Evolutionary conservation across 768 basidiomycete species (phyloP).

Genomic region (Hygrophoropsis aurantiaca): DNA sequence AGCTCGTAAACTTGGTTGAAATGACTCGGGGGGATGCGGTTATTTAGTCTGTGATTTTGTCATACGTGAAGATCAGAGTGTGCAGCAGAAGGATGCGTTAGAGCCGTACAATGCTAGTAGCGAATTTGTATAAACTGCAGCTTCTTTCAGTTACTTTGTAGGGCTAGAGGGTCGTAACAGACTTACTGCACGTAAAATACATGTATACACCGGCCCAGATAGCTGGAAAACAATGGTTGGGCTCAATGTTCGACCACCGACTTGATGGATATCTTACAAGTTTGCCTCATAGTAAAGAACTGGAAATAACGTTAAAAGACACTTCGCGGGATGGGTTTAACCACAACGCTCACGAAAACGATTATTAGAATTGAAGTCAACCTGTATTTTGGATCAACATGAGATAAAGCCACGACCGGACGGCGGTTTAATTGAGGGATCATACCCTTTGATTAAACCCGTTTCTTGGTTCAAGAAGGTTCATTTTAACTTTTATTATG

Average conservation of each 20-base stretch:
- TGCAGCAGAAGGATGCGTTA: no score
- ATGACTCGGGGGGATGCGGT: neutral
- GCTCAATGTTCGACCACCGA: neutral
- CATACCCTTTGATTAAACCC: neutral
- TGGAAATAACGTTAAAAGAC: neutral
- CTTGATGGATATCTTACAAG: neutral
- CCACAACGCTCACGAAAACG: neutral
- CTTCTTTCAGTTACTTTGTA: neutral
- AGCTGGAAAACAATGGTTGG: neutral
- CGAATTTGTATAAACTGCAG: conserved; percentile 1
- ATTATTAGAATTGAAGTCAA: neutral
- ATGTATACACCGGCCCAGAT: conserved; percentile 1
- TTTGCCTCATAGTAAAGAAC: conserved; percentile 2
- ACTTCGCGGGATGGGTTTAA: neutral
- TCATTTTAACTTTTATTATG: neutral
- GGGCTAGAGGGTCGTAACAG: neutral
- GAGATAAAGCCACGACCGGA: no score
- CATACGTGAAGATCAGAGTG: neutral
- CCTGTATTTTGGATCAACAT: neutral
- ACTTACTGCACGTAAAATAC: neutral
- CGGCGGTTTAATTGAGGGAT: no score
- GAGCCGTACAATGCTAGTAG: neutral
- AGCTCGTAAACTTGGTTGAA: neutral
- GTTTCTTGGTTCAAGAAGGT: neutral
- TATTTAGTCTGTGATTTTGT: neutral